phyloP scores from a whole-genome alignment of 768 basidiomycete species.

The Zangia roseola region DNA sequence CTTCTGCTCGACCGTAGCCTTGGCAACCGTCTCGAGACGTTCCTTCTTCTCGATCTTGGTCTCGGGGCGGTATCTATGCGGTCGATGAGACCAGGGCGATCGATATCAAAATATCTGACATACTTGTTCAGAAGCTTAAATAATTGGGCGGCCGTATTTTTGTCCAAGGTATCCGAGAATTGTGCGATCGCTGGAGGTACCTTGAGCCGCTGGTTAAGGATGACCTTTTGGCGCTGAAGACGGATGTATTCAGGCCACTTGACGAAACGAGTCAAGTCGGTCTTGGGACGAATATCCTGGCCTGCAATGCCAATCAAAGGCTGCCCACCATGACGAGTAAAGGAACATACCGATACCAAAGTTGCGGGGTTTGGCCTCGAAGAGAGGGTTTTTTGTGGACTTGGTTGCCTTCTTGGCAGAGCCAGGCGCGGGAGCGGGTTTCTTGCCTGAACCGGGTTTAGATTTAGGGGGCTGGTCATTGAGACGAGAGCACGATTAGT shows the following conservation, averaged over 20 bases:
- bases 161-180: conserved; percentile 97
- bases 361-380: conserved; percentile 87
- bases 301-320: conserved; percentile 45
- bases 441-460: conserved; percentile 73
- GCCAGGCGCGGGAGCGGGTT: conserved; percentile 82
- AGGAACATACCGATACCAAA: conserved; percentile 87
- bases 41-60: conserved; percentile 97
- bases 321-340: not conserved
- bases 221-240: conserved; percentile 97
- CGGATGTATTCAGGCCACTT: conserved; percentile 99
- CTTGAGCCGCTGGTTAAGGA: conserved; percentile 96
- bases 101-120: not conserved
- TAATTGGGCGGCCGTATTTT: conserved; percentile 97
- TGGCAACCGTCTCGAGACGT: conserved; percentile 76
- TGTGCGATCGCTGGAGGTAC: conserved; percentile 98
- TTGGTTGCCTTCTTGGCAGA: conserved; percentile 76
- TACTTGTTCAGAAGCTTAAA: conserved; percentile 98
- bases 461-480: conserved; percentile 86
- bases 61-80: conserved; percentile 72
- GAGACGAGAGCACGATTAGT: conserved; percentile 66
- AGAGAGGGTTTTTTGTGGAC: conserved; percentile 91
- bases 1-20: conserved; percentile 79
- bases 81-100: not conserved
- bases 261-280: conserved; percentile 94
- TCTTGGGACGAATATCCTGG: conserved; percentile 87